A percentile compares a stretch with the other conserved stretches of the same genome.
phyloP scores from a whole-genome alignment of 768 basidiomycete genomes.

The Suillus decipiens region DNA sequence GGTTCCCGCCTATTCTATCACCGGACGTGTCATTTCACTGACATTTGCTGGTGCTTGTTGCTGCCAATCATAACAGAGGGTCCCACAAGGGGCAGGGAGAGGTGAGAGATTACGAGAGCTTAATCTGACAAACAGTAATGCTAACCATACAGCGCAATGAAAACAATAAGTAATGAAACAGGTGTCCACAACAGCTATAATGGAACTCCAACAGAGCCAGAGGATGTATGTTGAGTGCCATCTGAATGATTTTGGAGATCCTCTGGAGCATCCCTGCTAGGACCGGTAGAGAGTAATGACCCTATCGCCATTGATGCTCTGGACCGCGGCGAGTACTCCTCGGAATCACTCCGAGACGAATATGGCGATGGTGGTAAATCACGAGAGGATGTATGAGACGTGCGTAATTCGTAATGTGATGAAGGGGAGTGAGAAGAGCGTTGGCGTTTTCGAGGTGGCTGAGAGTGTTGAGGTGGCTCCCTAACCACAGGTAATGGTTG shows the following conservation, averaged over 20 bases:
- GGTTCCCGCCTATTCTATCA: not conserved
- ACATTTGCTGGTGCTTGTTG: slow-evolving; percentile 2
- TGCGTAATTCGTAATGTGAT: slow-evolving; percentile 35
- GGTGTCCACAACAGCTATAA: slow-evolving; percentile 17
- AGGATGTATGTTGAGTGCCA: slow-evolving; percentile 16
- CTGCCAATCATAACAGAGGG: not conserved
- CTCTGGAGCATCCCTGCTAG: slow-evolving; percentile 29
- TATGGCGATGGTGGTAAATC: slow-evolving; percentile 75
- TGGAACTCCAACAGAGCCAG: slow-evolving; percentile 3
- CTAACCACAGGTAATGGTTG: slow-evolving; percentile 19
- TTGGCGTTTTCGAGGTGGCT: slow-evolving; percentile 61
- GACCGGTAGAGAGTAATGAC: slow-evolving; percentile 60
- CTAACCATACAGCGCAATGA: slow-evolving; percentile 9
- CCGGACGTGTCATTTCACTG: slow-evolving; percentile 6
- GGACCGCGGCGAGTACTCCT: slow-evolving; percentile 70
- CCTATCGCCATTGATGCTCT: slow-evolving; percentile 81
- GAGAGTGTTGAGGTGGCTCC: slow-evolving; percentile 35
- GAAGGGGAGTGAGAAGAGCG: slow-evolving; percentile 62
- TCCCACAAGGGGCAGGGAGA: slow-evolving; percentile 6
- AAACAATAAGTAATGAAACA: slow-evolving; percentile 15
- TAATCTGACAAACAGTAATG: slow-evolving; percentile 10
- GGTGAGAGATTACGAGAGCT: slow-evolving; percentile 10
- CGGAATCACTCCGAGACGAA: slow-evolving; percentile 67
- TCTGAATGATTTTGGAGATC: slow-evolving; percentile 27
- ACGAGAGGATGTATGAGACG: slow-evolving; percentile 39